These are phyloP conservation scores for Tephrocybe sp. DNA, from an alignment of 768 basidiomycete species.

Conservation along the genomic window DNA sequence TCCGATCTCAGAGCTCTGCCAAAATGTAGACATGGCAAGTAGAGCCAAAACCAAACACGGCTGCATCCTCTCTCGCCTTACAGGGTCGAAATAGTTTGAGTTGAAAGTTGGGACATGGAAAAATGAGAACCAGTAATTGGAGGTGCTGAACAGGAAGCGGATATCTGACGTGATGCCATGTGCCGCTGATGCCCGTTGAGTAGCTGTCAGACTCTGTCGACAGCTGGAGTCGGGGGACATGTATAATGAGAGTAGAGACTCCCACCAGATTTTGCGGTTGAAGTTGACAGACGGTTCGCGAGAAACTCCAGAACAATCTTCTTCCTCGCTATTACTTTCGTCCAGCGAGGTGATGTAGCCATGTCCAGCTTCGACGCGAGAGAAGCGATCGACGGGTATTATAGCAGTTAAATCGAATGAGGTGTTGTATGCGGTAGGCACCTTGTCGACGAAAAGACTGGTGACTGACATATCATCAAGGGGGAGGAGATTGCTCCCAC, in stretches of 20 bases:
- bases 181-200: conserved; percentile 47
- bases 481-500: neutral
- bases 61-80: conserved; percentile 55
- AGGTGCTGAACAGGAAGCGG: conserved; percentile 60
- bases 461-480: neutral
- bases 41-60: conserved; percentile 64
- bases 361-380: neutral
- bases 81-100: conserved; percentile 55
- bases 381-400: conserved; percentile 12
- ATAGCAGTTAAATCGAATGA: conserved; percentile 21
- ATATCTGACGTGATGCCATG: conserved; percentile 54
- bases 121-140: conserved; percentile 75
- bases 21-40: conserved; percentile 66
- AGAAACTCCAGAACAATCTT: conserved; percentile 32
- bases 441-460: conserved; percentile 3
- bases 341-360: conserved; percentile 22
- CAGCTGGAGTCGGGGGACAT: conserved; percentile 32
- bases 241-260: conserved; percentile 62
- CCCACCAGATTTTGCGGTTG: conserved; percentile 79
- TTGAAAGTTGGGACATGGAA: conserved; percentile 73
- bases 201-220: conserved; percentile 32
- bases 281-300: conserved; percentile 66
- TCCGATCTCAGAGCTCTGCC: conserved; percentile 67
- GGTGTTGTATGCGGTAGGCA: conserved; percentile 3
- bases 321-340: conserved; percentile 18